Base-by-base conservation (phyloP, 2,329 filamentous ascomycete genomes). In the Aspergillus arachidicola region DNA sequence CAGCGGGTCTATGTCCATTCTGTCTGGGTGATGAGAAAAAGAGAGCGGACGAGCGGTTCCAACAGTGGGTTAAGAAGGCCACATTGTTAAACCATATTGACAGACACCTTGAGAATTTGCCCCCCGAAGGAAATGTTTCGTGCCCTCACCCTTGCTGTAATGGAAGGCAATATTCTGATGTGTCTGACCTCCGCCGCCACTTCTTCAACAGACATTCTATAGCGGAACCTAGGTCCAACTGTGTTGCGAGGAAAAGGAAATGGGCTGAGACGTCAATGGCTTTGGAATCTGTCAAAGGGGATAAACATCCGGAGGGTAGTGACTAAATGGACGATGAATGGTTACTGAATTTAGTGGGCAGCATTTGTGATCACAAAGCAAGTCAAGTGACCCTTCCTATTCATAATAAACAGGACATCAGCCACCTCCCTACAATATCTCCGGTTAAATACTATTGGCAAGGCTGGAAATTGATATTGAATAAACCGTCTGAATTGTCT, bases 61-160 rank as follows among this genome's bases (percentile, higher is more conserved):
- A 66, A 28, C 63, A 66, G 32, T 66, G 58, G 65, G 34, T 62
- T 21, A 55, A 26, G 2, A 66, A 66, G 32, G 23, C 58, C 3
- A 66, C 56, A 23, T 51, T 66, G 1, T 30, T 66, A 14, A 66
- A 63, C 26, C 58, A 66, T 30, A 66, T 65, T 59, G 34, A 66
- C 50, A 6, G 12, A 12, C 60, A 66, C n/a, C 16, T 64, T 34
- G 41, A 51, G 10, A 14, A 5, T 1, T 26, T 53, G 5, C 16
- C 23, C 19, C 26, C 45, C 2, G 19, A 38, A 36, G 23, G 26
- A 14, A 6, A 6, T 6, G 38, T 57, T 14, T 34, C 21, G 19
- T 65, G 57, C 30, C 63, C 63, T n/a, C 57, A 65, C 46, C 63
- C 57, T 7, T 58, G 34, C 9, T 65, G 53, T 34, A n/a, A 16